phyloP scores from a whole-genome alignment of 2,329 filamentous ascomycete species.

The Hymenoscyphus scutula region DNA sequence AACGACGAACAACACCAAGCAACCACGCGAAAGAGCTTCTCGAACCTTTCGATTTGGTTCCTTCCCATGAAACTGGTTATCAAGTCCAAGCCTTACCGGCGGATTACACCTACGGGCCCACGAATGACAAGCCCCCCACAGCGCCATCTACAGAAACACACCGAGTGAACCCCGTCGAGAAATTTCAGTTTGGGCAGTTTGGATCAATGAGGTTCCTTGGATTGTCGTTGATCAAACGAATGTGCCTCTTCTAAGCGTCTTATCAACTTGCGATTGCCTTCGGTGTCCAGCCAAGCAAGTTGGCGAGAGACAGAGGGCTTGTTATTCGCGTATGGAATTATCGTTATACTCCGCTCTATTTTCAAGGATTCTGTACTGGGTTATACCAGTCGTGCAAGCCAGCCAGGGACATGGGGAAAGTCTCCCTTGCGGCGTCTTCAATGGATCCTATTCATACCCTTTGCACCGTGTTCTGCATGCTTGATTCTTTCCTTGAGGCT shows the following conservation, averaged over 20 bases:
- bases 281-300: not conserved
- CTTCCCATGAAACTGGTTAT: too few relatives aligned
- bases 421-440: not conserved
- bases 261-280: not conserved
- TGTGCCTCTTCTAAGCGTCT: not conserved
- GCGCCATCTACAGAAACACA: not conserved
- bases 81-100: too few relatives aligned
- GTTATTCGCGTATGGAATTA: not conserved
- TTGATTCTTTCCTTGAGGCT: not conserved
- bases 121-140: too few relatives aligned
- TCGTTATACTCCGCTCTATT: not conserved
- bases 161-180: not conserved
- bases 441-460: not conserved
- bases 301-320: not conserved
- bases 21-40: too few relatives aligned
- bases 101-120: too few relatives aligned
- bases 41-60: too few relatives aligned
- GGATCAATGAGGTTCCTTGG: not conserved
- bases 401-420: not conserved
- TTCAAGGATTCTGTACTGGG: not conserved
- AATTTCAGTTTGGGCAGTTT: not conserved
- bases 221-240: not conserved
- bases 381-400: not conserved
- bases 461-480: not conserved
- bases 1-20: too few relatives aligned